Base-by-base conservation (phyloP, 192 early-diverging fungal genomes). In the Geranomyces variabilis region DNA sequence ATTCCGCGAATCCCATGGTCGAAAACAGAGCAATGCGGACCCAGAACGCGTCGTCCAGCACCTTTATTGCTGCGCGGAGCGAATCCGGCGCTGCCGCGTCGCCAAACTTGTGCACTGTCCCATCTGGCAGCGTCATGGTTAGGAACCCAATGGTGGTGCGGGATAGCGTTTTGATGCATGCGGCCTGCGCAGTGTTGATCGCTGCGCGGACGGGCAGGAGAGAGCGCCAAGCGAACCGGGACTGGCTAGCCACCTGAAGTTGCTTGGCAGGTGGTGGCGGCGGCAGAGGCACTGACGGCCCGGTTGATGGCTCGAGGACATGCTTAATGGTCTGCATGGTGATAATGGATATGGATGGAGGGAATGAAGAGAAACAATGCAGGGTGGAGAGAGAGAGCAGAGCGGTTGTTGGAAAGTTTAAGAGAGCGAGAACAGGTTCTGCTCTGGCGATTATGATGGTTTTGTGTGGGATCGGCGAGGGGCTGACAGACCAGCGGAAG, bases 1-100 rank as follows among this genome's bases (percentile, higher is more conserved):
- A 86, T 67, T 92, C 90, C 19, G 86, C 87, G 71, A 90, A 88
- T 2, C 90, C 86, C 51, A 88, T 41, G 59, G 81, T 82, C 28
- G 70, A 51, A 48, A 78, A 70, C 9, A 89, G 63, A 55, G 82
- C 69, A 24, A 92, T 67, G 17, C 90, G 81, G 48, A 82, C 43
- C 90, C 90, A 92, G 64, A 92, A 90, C 34, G 71, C 67, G 63
- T 84, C 82, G 66, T 81, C 79, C 3, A 81, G 68, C 21, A 92
- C 83, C 26, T 71, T 78, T 34, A 92, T 61, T 29, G 62, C 69
- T 2, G 81, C 83, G 21, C 65, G 60, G 12, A 79, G 65, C 28
- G 65, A 64, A n/a, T 58, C 77, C 8, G 65, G 21, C 21, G 21
- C 43, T 13, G 66, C 66, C 17, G 14, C 43, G 63, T 45, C 43